phyloP scores from a whole-genome alignment of 2,329 filamentous ascomycete species.

The Neopestalotiopsis sp. region DNA sequence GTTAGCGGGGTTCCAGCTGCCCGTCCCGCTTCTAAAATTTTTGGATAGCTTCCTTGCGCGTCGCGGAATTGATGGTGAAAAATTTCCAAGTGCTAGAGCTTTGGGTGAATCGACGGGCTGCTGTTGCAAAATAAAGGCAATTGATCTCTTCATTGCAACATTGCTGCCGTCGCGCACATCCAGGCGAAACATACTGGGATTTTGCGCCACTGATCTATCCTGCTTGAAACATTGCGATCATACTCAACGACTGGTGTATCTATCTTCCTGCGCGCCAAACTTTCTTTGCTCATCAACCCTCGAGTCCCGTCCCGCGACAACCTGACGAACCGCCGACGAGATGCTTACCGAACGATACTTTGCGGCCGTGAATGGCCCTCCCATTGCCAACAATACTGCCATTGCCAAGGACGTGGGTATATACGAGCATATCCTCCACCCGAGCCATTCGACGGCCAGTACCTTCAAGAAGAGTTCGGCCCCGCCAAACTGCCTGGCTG shows the following conservation, averaged over 20 bases:
- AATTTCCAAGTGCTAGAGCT: neutral
- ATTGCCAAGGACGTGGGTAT: conserved; percentile 83
- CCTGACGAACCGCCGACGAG: neutral
- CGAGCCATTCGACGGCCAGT: conserved; percentile 73
- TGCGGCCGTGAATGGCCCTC: conserved; percentile 61
- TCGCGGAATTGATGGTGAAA: neutral
- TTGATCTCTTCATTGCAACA: neutral
- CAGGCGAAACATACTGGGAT: neutral
- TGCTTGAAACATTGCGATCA: neutral
- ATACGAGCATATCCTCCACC: conserved; percentile 82
- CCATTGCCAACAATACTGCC: conserved; percentile 64
- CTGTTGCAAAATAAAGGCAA: neutral
- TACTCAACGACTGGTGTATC: neutral
- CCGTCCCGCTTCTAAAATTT: conserved; percentile 6
- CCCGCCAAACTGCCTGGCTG: conserved; percentile 77
- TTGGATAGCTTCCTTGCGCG: conserved; percentile 9
- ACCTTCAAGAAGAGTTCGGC: conserved; percentile 92
- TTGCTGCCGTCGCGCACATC: neutral
- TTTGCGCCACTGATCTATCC: neutral
- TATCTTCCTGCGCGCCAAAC: neutral
- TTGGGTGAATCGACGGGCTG: neutral
- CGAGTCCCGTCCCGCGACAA: neutral
- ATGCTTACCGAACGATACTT: conserved; percentile 68
- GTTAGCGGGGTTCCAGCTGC: neutral
- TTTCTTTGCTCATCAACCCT: neutral